phyloP scores from a whole-genome alignment of 1,139 yeast genomes.

The Debaryomyces udenii region DNA sequence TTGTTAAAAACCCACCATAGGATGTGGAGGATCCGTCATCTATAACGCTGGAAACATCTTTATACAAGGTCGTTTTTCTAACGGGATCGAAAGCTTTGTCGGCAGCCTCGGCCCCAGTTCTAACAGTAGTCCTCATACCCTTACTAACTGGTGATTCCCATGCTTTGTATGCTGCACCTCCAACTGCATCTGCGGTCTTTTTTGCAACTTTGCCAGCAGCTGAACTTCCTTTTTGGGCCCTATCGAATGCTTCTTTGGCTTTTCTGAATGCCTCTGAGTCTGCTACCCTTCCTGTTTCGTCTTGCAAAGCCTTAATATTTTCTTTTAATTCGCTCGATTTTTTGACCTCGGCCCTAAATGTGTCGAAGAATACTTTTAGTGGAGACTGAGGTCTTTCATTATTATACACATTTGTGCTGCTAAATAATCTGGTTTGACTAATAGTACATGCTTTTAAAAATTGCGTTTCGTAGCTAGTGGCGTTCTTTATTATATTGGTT shows the following conservation, averaged over 20 bases:
- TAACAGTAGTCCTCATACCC: slow-evolving; percentile 81
- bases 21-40: slow-evolving; percentile 88
- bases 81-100: slow-evolving; percentile 94
- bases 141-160: slow-evolving; percentile 97
- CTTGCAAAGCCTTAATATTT: slow-evolving; percentile 91
- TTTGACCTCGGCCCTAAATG: slow-evolving; percentile 88
- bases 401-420: slow-evolving; percentile 1
- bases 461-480: slow-evolving; percentile 5
- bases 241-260: slow-evolving; percentile 91
- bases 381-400: slow-evolving; percentile 63
- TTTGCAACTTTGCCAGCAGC: slow-evolving; percentile 83
- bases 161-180: slow-evolving; percentile 84
- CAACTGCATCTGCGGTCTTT: slow-evolving; percentile 94
- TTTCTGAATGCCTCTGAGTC: slow-evolving; percentile 92
- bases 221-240: slow-evolving; percentile 77
- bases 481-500: slow-evolving; percentile 12
- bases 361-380: slow-evolving; percentile 87
- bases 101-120: slow-evolving; percentile 76
- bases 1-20: slow-evolving; percentile 91
- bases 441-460: neutral
- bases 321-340: slow-evolving; percentile 89
- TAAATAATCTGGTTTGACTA: slow-evolving; percentile 9
- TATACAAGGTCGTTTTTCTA: slow-evolving; percentile 85
- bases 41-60: slow-evolving; percentile 84
- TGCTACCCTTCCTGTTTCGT: slow-evolving; percentile 93